Conservation (phyloP, 2,329 filamentous ascomycete genomes). For the Pseudogymnoascus sp. region DNA sequence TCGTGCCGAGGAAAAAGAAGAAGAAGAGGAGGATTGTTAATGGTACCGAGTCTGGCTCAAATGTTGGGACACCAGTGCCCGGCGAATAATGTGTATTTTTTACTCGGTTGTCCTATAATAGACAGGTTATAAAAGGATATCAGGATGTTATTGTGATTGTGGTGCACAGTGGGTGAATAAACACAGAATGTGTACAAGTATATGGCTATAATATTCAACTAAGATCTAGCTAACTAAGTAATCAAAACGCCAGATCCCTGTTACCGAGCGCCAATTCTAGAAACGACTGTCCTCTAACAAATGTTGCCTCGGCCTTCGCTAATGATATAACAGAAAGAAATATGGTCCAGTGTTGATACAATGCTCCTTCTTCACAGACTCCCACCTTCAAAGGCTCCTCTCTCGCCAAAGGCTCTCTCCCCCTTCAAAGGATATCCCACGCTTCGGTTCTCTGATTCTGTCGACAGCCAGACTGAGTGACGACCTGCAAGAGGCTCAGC, state of each 20-base stretch:
- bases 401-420: neutral
- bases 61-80: constrained; percentile 52
- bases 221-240: neutral
- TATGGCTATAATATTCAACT: neutral
- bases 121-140: neutral
- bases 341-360: constrained; percentile 12
- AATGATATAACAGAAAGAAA: constrained; percentile 33
- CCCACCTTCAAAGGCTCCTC: neutral
- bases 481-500: neutral
- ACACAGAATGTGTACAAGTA: neutral
- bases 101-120: neutral
- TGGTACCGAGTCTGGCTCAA: constrained; percentile 45
- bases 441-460: neutral
- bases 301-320: constrained; percentile 18
- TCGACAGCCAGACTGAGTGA: neutral
- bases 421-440: neutral
- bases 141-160: constrained; percentile 33
- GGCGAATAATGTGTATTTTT: constrained; percentile 14
- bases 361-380: neutral
- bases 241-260: neutral
- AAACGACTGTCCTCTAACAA: constrained; percentile 33
- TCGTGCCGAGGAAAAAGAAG: constrained; percentile 64
- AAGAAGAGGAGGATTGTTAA: constrained; percentile 64
- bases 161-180: neutral
- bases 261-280: constrained; percentile 33